Base-by-base conservation (phyloP, 371 early-diverging fungal species). In the Mortierella sp. region DNA sequence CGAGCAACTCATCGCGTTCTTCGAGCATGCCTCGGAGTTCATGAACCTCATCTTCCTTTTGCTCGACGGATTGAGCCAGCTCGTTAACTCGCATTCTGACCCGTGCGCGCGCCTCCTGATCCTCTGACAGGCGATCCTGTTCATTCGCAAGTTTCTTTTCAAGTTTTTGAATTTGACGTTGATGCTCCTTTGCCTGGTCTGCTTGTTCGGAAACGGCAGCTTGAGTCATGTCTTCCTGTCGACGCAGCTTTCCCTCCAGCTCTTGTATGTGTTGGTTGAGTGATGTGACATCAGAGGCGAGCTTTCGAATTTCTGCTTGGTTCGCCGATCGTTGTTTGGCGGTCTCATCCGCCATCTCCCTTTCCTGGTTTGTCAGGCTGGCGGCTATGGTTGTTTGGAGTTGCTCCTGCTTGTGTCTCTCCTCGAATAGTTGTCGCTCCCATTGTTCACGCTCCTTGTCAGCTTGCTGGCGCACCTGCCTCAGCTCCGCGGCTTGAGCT, bases 231-330 rank as follows among this genome's bases (percentile, higher is more conserved):
- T 31, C 19, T 31, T 63, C 49, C 49, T 59, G 45, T n/a, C 49
- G 63, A 8, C 28, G 53, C n/a, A 70, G 35, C 35, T 43, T 34
- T 12, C 34, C 47, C 49, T 64, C 42, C 2, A 71, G 59, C 1
- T 67, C 72, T 56, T 76, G 55, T n/a, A 71, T 37, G 3, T 55
- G 53, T 7, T 23, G 57, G 12, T 70, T 66, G 29, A 76, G 63
- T 15, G 71, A 42, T 2, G 34, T 42, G 1, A 75, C 57, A 13
- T 65, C 61, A 6, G 56, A 34, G 0, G 26, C 19, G 19, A 74
- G 64, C n/a, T 64, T 61, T 19, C 26, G 57, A 5, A 22, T 55
- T 47, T 75, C 66, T 13, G 54, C 61, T 28, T 53, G 68, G 26
- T 59, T 42, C 3, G 12, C 23, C 15, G 42, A 10, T 45, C 45